Evolutionary conservation across 2,329 filamentous ascomycete species (phyloP).

Genomic region (Exutisphaerella laricina): DNA sequence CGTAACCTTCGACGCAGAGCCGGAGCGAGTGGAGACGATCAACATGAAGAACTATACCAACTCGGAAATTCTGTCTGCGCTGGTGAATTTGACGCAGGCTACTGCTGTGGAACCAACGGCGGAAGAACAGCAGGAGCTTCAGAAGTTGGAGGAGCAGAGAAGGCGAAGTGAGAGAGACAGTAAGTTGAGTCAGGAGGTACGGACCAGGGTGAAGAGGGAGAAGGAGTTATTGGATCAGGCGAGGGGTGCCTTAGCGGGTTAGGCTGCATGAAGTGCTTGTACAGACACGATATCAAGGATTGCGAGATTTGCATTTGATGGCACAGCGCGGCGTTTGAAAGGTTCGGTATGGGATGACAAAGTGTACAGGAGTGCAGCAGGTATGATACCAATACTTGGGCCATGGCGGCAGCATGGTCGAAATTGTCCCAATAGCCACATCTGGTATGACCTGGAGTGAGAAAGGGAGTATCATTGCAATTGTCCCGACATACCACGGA

Average conservation of each 20-base stretch:
- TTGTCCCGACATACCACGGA: too few relatives aligned
- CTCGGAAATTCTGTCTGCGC: conserved; percentile 56
- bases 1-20: conserved; percentile 51
- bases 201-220: conserved; percentile 57
- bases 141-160: conserved; percentile 51
- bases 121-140: conserved; percentile 56
- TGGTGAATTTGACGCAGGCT: conserved; percentile 60
- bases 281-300: neutral
- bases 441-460: too few relatives aligned
- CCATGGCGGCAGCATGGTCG: too few relatives aligned
- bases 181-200: conserved; percentile 47
- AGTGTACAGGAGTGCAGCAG: too few relatives aligned
- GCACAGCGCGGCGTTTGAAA: too few relatives aligned
- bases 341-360: too few relatives aligned
- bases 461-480: too few relatives aligned
- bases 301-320: too few relatives aligned
- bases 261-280: conserved; percentile 11
- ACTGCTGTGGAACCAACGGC: conserved; percentile 50
- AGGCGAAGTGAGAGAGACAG: conserved; percentile 52
- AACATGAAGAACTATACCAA: conserved; percentile 59
- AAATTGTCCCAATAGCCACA: too few relatives aligned
- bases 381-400: too few relatives aligned
- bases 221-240: conserved; percentile 54
- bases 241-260: conserved; percentile 39
- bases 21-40: conserved; percentile 38